These are phyloP conservation scores for Mrakia blollopis DNA, from an alignment of 768 basidiomycete genomes.

Conservation along the genomic window DNA sequence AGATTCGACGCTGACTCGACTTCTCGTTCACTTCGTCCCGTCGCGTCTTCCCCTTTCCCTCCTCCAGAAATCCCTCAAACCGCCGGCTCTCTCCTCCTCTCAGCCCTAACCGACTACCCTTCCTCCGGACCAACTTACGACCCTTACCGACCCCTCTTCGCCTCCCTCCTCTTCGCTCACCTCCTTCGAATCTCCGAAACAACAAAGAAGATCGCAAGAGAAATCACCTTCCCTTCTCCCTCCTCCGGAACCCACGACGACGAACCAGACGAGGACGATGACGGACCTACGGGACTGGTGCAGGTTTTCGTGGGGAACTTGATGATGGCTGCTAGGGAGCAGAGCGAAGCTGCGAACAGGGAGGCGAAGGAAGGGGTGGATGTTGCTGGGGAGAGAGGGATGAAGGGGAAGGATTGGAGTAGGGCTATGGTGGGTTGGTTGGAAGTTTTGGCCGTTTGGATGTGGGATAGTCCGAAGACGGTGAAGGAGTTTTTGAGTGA, in stretches of 20 bases:
- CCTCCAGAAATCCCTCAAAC: conserved; percentile 35
- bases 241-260: conserved; percentile 38
- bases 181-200: conserved; percentile 47
- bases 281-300: conserved; percentile 61
- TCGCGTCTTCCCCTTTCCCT: background rate
- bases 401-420: conserved; percentile 68
- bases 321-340: conserved; percentile 71
- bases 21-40: background rate
- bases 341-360: conserved; percentile 49
- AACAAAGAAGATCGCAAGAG: conserved; percentile 47
- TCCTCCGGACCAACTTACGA: conserved; percentile 38
- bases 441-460: conserved; percentile 78
- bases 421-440: conserved; percentile 80
- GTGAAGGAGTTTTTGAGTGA: conserved; percentile 81
- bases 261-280: conserved; percentile 52
- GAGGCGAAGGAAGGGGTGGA: conserved; percentile 38
- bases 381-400: conserved; percentile 54
- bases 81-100: conserved; percentile 46
- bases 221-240: conserved; percentile 41
- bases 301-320: conserved; percentile 85
- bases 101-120: conserved; percentile 45
- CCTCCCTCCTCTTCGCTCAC: conserved; percentile 44
- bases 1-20: background rate
- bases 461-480: conserved; percentile 89
- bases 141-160: conserved; percentile 44